Conservation (phyloP, 768 basidiomycete genomes). For the Pholiota conissans region DNA sequence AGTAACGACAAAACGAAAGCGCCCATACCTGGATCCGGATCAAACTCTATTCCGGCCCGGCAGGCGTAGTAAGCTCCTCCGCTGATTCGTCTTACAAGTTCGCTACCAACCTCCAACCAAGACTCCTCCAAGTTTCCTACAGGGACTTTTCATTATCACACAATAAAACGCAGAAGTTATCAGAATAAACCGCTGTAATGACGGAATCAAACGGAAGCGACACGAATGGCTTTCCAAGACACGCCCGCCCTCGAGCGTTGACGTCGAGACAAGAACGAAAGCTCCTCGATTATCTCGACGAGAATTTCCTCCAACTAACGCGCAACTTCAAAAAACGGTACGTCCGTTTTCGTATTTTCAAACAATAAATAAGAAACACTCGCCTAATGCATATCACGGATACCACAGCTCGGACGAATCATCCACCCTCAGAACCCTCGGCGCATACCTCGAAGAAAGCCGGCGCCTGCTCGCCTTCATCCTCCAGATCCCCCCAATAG, state of each 20-base stretch:
- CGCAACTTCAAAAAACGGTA: conserved; percentile 77
- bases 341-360: conserved; percentile 18
- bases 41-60: no score
- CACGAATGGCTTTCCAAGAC: neutral
- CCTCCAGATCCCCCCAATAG: conserved; percentile 73
- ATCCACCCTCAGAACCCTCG: conserved; percentile 56
- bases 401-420: conserved; percentile 44
- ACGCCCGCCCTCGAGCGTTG: conserved; percentile 30
- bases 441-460: conserved; percentile 57
- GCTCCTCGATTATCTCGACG: conserved; percentile 65
- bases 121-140: no score
- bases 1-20: no score
- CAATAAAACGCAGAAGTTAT: no score
- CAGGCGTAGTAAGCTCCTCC: no score
- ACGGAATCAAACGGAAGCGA: neutral
- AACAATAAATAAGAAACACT: no score
- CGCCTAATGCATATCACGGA: neutral
- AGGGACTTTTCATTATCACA: no score
- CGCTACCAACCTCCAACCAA: no score
- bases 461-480: conserved; percentile 60
- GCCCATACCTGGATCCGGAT: no score
- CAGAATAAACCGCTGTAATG: no score
- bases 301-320: conserved; percentile 62
- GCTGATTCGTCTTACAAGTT: no score
- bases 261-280: conserved; percentile 61